Evolutionary conservation across 1,139 yeast genomes (phyloP), one percentile per base, ranked within the genome.

Genomic region (Candida sanyaensis): DNA sequence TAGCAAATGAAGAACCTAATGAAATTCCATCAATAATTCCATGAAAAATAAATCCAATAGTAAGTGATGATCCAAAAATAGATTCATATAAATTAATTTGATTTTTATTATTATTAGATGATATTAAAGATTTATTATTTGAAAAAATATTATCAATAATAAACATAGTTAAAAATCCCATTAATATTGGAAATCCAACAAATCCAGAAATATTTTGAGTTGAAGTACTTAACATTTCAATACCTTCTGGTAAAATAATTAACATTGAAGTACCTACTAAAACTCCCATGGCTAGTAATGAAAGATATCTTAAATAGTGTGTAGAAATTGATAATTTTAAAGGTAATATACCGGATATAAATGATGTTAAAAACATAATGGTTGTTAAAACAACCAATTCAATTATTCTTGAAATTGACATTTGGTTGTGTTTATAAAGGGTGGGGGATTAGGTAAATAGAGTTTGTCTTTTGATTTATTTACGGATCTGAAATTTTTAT

Each of bases 21-120:
- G 91, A 84, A n/a, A 87, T 70, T 1, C 96, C 96, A 57, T 87
- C 96, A 1, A 88, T 81, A 5, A 82, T 58, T 0, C 89, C 82
- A 59, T 87, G 96, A 26, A 87, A 71, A 0, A 85, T 62, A 17
- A 87, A 70, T 0, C 92, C 91, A 7, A 86, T 58, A 0, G 88
- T 80, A 8, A 81, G 71, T 1, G 86, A 66, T 17, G 72, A 63
- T 17, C 54, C 44, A 9, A 63, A 32, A 5, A 68, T 50, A 1
- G 73, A 68, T 28, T 55, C 53, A 3, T 58, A 6, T n/a, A 64
- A 29, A 69, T 50, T 45, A 56, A 10, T 13, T 17, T 26, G 13
- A 29, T 4, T 31, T 32, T 44, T 11, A 17, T 26, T 24, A 29
- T 7, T 4, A 4, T 10, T 2, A 4, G 13, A 24, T 17, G 21